Evolutionary conservation across 192 early-diverging fungal species (phyloP), one percentile per base, ranked within the genome.

Genomic region (Coemansia aciculifera): DNA sequence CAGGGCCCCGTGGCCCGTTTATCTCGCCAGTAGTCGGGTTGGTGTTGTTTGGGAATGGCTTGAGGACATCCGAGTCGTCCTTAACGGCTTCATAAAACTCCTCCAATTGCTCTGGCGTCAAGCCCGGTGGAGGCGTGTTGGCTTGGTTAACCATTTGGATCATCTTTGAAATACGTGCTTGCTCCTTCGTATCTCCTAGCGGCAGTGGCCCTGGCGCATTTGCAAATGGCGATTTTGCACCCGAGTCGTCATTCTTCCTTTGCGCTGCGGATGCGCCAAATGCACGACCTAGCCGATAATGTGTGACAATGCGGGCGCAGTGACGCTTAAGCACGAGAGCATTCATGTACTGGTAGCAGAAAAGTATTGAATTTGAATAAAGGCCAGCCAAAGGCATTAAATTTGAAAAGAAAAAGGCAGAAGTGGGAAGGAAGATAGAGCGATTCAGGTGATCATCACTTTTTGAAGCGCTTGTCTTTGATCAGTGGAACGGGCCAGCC

Each of bases 11-110:
- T 13, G 92, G 92, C 0, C 92, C 92, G 23, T 88, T 87, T 43
- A 87, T 67, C 76, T 93, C 92, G 23, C 88, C 88, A 11, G 92
- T 92, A 2, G 43, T 54, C 12, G 92, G 90, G 52, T 93, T 93
- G 44, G 78, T 78, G 64, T 89, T 86, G 52, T 88, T 84, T 63
- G 87, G 87, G 67, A 89, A 91, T 34, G 77, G 72, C 63, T 74
- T 64, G 51, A 83, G 73, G 38, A 75, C 59, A 37, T 86, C 78
- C 36, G 67, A 85, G 63, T 85, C 77, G 44, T 84, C 73, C 23
- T 54, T 64, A 10, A 69, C 66, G 6, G 74, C 67, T 38, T 86
- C 69, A 51, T 74, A 73, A 31, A 84, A 84, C 71, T 79, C 65
- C 38, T 84, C 81, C 19, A 84, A 52, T 38, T 84, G 70, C 70